Base-by-base conservation (phyloP, 371 early-diverging fungal genomes). In the Mucor sp. region DNA sequence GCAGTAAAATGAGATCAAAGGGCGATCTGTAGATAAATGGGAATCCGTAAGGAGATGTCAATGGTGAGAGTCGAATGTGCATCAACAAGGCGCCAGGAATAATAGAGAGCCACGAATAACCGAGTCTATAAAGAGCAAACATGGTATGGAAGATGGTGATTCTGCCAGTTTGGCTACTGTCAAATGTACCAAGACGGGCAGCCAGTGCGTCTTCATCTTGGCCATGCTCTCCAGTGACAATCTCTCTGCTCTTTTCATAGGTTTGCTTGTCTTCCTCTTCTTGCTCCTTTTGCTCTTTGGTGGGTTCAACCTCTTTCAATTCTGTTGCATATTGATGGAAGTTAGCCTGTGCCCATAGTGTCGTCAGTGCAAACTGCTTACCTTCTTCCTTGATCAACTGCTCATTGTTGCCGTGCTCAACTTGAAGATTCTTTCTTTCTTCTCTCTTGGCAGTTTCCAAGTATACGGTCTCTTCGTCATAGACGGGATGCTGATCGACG, bases 11-110 rank as follows among this genome's bases (percentile, higher is more conserved):
- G 25, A 79, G 27, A 55, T 83, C 84, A 19, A 32, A 65, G 0
- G 78, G 53, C 0, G 78, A 75, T 4, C 81, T 76, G 50, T 83
- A 83, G 27, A 77, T 64, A 47, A 81, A 78, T 6, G 84, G 84
- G 14, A 78, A 71, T 3, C 73, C n/a, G 19, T 78, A 57, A n/a
- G 84, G 84, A 8, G 84, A 81, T 6, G 84, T 78, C 28, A 74
- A 43, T 6, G 81, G 78, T 0, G 84, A 83, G 12, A 79, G 55
- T 17, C 75, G 74, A 5, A 81, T 35, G 53, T 83, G 84, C 64
- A 83, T 70, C 9, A 83, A 4, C 17, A 79, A 17, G 1, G 84
- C 71, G 11, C 74, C 68, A 25, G 81, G 78, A 14, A 83, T 58
- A n/a, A 74, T 73, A 19, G 65, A 70, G 7, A 83, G 48, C 66